phyloP scores from a whole-genome alignment of 192 early-diverging fungal species.

The Coemansia sp. region DNA sequence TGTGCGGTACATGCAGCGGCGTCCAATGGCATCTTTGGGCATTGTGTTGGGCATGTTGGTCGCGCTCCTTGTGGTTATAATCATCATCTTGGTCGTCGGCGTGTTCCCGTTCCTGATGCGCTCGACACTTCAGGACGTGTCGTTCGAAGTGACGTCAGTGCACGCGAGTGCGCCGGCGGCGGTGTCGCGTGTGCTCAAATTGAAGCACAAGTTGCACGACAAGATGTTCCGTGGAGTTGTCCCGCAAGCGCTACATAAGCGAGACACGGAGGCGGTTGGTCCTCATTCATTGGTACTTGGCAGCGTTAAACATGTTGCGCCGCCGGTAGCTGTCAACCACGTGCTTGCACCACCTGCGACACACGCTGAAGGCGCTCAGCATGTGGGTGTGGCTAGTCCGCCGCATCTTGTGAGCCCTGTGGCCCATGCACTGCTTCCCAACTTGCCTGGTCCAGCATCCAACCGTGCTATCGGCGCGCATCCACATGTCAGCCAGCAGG shows the following conservation, averaged over 20 bases:
- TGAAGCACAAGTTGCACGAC: background rate
- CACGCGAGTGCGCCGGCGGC: slow-evolving; percentile 35
- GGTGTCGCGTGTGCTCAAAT: slow-evolving; percentile 15
- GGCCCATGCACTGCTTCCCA: too few relatives aligned
- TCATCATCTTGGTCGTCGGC: slow-evolving; percentile 34
- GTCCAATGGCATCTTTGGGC: slow-evolving; percentile 30
- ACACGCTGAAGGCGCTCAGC: background rate
- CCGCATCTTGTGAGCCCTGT: background rate
- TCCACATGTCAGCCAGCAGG: background rate
- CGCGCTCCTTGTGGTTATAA: slow-evolving; percentile 29
- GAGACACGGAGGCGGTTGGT: background rate
- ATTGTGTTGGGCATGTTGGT: slow-evolving; percentile 36
- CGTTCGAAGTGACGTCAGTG: slow-evolving; percentile 27
- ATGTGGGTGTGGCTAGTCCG: background rate
- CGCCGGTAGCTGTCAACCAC: background rate
- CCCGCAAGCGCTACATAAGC: background rate
- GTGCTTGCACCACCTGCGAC: background rate
- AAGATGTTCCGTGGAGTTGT: background rate
- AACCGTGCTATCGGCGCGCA: background rate
- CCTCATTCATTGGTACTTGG: background rate
- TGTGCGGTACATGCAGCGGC: slow-evolving; percentile 33
- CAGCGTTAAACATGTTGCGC: background rate
- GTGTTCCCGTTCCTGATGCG: slow-evolving; percentile 48
- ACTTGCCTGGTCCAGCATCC: too few relatives aligned
- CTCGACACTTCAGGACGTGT: slow-evolving; percentile 44